Evolutionary conservation across 2,329 filamentous ascomycete species (phyloP).

Genomic region (Colletotrichum scovillei): DNA sequence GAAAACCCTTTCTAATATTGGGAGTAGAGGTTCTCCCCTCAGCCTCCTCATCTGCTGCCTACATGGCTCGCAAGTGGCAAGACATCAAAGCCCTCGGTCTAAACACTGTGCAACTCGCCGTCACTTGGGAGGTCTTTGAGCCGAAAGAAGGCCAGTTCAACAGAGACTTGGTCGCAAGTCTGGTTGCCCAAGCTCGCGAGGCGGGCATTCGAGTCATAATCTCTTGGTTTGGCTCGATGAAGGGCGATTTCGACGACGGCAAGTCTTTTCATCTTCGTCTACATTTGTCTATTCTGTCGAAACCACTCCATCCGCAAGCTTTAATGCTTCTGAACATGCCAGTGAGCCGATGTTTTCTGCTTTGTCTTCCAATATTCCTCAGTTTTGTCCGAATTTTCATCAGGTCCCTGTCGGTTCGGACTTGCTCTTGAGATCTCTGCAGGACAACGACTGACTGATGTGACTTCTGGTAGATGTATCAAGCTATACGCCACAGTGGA

Average conservation of each 20-base stretch:
- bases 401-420: too few relatives aligned
- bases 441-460: too few relatives aligned
- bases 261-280: neutral
- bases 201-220: conserved; percentile 19
- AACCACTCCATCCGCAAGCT: neutral
- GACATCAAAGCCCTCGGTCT: conserved; percentile 40
- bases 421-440: too few relatives aligned
- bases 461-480: neutral
- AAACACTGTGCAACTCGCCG: conserved; percentile 45
- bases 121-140: conserved; percentile 47
- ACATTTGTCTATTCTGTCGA: too few relatives aligned
- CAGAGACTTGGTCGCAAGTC: conserved; percentile 41
- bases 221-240: conserved; percentile 9
- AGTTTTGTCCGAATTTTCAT: neutral
- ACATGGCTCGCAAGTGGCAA: conserved; percentile 41
- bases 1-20: conserved; percentile 43
- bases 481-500: neutral
- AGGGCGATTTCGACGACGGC: neutral
- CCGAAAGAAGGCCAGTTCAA: conserved; percentile 43
- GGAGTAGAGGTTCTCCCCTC: conserved; percentile 46
- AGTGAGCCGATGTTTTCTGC: too few relatives aligned
- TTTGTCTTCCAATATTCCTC: neutral
- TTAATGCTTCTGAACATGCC: too few relatives aligned
- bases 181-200: conserved; percentile 38
- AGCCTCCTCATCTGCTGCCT: conserved; percentile 32